Evolutionary conservation across 192 early-diverging fungal genomes (phyloP).

Genomic region (Thamnidium elegans): DNA sequence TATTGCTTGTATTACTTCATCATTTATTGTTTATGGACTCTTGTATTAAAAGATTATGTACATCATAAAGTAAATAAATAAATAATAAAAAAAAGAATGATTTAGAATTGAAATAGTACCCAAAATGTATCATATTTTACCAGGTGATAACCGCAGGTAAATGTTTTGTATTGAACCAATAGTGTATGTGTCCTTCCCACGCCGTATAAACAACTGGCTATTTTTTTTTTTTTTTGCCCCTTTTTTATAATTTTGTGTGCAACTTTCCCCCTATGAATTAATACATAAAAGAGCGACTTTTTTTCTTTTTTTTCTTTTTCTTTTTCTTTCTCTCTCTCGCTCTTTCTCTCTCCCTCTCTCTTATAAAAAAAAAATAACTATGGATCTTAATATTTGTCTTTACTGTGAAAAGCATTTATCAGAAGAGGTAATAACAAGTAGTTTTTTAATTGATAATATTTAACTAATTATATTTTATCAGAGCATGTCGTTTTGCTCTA

Average conservation of each 20-base stretch:
- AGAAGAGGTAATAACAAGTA: neutral
- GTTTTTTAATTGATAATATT: neutral
- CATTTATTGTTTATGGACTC: neutral
- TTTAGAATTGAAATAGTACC: neutral
- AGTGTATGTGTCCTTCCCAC: too few relatives aligned
- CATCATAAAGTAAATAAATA: neutral
- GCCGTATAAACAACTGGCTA: too few relatives aligned
- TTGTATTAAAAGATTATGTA: neutral
- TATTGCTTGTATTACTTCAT: constrained; percentile 28
- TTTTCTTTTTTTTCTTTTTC: too few relatives aligned
- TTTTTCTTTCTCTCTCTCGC: neutral
- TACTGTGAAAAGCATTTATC: constrained; percentile 15
- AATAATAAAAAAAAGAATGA: constrained; percentile 3
- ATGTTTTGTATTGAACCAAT: neutral
- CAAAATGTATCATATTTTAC: constrained; percentile 10
- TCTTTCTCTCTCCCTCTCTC: neutral
- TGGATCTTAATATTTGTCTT: constrained; percentile 18
- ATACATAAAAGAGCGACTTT: too few relatives aligned
- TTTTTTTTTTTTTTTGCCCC: too few relatives aligned
- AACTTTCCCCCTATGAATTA: too few relatives aligned
- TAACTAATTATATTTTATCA: neutral
- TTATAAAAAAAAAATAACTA: neutral
- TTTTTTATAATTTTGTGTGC: too few relatives aligned
- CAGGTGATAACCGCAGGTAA: neutral
- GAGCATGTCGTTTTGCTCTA: constrained; percentile 8